Base-by-base conservation (phyloP, 495 filamentous ascomycete genomes). In the Penicillium coprophilum region DNA sequence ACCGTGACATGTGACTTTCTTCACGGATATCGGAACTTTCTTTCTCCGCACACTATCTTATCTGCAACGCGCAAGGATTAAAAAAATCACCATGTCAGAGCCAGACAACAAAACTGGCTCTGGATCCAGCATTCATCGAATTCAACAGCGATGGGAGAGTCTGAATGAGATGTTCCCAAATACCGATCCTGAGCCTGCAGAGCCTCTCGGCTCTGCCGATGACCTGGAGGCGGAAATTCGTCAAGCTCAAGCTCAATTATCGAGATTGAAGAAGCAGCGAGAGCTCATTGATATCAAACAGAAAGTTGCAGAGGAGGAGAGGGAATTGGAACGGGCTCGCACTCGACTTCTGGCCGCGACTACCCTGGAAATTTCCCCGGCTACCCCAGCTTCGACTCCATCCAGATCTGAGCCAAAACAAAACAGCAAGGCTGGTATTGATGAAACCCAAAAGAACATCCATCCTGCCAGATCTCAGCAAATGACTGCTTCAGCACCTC, bases 201-300 rank as follows among this genome's bases (percentile, higher is more conserved):
- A 20, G 41, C 9, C 41, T 20, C 2, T 10, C 2, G 30, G 19
- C 12, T 12, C 23, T 13, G 39, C 40, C 21, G 41, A 54, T 28
- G 52, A 54, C 12, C 41, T 54, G 19, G 52, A 54, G 31, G 41
- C 20, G 4, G 28, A 54, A 32, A 54, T 54, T 4, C 52, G 28
- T 21, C 20, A 54, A 23, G 52, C 52, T 9, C 52, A 54, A 54
- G 52, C 41, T 32, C 52, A 54, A 23, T 23, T 54, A 17, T 15
- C 21, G 31, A 21, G 31, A 44, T 12, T 54, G 41, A 54, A 54
- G 21, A 54, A 38, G 32, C 52, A 54, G 30, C 52, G 52, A 5
- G 41, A 46, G 32, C 52, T 54, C 41, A 54, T 54, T 46, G 52
- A 54, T 17, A 54, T 54, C 52, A 44, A 54, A 23, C 52, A 54